Evolutionary conservation across 1,139 yeast species (phyloP).

Genomic region (Yamadazyma buinensis): DNA sequence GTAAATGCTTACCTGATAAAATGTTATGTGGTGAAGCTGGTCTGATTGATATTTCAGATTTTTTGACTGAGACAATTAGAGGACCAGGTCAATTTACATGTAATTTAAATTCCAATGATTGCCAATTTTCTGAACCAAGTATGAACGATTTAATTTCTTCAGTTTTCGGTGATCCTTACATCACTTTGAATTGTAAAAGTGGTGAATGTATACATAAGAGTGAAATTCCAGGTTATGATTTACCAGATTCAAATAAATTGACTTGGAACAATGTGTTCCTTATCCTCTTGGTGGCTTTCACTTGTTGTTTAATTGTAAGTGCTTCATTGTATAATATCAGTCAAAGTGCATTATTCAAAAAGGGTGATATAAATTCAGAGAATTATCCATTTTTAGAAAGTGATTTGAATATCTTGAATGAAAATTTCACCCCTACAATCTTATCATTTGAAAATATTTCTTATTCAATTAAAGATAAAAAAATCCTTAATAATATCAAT

Average conservation of each 20-base stretch:
- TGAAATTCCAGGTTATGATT: conserved; percentile 84
- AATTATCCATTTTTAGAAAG: conserved; percentile 25
- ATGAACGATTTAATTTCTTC: conserved; percentile 89
- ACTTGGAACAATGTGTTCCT: conserved; percentile 49
- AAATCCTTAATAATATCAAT: conserved; percentile 57
- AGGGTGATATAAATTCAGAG: conserved; percentile 14
- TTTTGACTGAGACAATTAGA: conserved; percentile 78
- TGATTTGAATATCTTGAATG: conserved; percentile 41
- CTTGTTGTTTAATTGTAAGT: conserved; percentile 33
- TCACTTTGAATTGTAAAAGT: conserved; percentile 72
- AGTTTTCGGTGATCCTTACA: conserved; percentile 90
- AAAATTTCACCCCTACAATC: conserved; percentile 69
- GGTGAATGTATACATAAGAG: conserved; percentile 92
- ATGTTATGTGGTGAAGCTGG: conserved; percentile 95
- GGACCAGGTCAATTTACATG: conserved; percentile 95
- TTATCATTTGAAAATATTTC: conserved; percentile 71
- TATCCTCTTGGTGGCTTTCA: conserved; percentile 47
- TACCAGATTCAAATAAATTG: conserved; percentile 57
- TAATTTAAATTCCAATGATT: conserved; percentile 54
- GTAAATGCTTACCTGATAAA: conserved; percentile 86
- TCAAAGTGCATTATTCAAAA: conserved; percentile 60
- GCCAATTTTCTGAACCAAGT: conserved; percentile 89
- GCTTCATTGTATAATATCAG: conserved; percentile 51
- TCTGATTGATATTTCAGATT: conserved; percentile 91
- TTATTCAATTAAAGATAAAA: conserved; percentile 50